Conservation (phyloP, 345 rosid genomes). For the Gossypium arboreum region DNA sequence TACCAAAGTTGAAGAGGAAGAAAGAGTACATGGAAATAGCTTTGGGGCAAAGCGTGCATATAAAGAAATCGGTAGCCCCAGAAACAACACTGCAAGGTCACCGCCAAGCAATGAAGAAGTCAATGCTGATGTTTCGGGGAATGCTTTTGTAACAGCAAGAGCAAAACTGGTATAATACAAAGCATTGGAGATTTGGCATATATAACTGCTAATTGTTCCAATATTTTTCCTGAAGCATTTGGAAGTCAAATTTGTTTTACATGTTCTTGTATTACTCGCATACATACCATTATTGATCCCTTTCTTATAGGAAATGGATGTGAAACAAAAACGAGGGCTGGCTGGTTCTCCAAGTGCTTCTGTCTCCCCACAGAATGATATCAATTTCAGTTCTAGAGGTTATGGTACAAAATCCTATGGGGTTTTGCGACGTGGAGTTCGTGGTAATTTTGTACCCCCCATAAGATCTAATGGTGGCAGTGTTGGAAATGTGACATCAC, state of each 20-base stretch:
- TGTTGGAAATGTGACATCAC: slow-evolving; percentile 62
- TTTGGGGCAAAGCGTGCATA: slow-evolving; percentile 60
- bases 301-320: slow-evolving; percentile 75
- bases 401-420: slow-evolving; percentile 63
- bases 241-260: slow-evolving; percentile 9
- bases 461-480: slow-evolving; percentile 65
- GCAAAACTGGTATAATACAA: slow-evolving; percentile 61
- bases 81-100: slow-evolving; percentile 30
- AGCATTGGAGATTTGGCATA: slow-evolving; percentile 3
- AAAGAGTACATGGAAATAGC: slow-evolving; percentile 40
- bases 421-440: slow-evolving; percentile 58
- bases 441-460: slow-evolving; percentile 88
- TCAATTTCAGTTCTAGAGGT: slow-evolving; percentile 39
- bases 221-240: not conserved
- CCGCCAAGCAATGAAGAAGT: slow-evolving; percentile 42
- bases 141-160: slow-evolving; percentile 84
- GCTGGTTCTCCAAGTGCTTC: slow-evolving; percentile 56
- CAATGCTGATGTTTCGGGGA: slow-evolving; percentile 43
- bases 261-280: slow-evolving; percentile 7
- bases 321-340: slow-evolving; percentile 58
- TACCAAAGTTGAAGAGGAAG: slow-evolving; percentile 44
- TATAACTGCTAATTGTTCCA: not conserved
- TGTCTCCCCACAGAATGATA: slow-evolving; percentile 59
- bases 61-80: slow-evolving; percentile 46
- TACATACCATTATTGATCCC: slow-evolving; percentile 20